Base-by-base conservation (phyloP, 352 stramenopile species). In the Phytophthora fragariae region DNA sequence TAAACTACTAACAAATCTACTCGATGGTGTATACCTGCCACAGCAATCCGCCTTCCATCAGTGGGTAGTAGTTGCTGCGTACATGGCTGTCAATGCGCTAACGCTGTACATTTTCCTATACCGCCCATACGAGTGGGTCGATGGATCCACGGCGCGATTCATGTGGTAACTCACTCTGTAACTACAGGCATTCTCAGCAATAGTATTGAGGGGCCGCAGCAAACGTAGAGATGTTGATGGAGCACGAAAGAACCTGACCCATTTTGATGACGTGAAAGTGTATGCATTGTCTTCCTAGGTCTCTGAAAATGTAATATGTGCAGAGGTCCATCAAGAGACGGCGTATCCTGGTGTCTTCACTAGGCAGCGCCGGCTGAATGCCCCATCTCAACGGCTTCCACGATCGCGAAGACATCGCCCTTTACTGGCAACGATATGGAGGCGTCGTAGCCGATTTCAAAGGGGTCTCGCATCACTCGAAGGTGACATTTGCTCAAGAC, bases 21-120 rank as follows among this genome's bases (percentile, higher is more conserved):
- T 10, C 53, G 12, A 47, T 59, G 9, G 37, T 64, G 3, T 71
- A 2, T 73, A n/a, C 35, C 33, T 59, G 65, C 37, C 59, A 21
- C 62, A 97, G 90, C 86, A 92, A 95, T 59, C 83, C 17, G 31
- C 69, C 12, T 77, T 67, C 33, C 73, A 87, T 14, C 49, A 89
- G 17, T 81, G 65, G 62, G 41, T 73, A 39, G 88, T 89, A 5
- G 57, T 77, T 21, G 57, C 69, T n/a, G 73, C 39, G 6, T 97
- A 88, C 59, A 73, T 75, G n/a, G 35, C 77, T 21, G 75, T 93
- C 12, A 97, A 97, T 65, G 64, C 69, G 12, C 53, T 75, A 31
- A 96, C 89, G 44, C 39, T 95, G 62, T 93, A 91, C 75, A 65
- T 94, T 5, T 97, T 93, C 65, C 44, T 96, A 11, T 83, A 83